phyloP scores from a whole-genome alignment of 164 flowering plant species.

The Dillenia turbinata region DNA sequence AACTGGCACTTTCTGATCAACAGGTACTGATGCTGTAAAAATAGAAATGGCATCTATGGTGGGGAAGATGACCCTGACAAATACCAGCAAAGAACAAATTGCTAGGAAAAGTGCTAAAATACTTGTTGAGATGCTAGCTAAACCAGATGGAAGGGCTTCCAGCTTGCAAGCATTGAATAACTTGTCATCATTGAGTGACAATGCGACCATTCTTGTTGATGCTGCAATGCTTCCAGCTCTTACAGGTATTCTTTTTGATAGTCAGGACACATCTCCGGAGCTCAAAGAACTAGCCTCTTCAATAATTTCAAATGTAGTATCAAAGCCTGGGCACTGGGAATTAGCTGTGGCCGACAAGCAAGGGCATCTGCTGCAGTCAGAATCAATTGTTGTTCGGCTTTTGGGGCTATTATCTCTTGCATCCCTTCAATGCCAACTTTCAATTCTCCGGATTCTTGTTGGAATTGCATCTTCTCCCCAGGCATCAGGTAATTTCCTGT shows the following conservation, averaged over 20 bases:
- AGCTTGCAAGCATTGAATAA: conserved; percentile 52
- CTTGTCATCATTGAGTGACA: conserved; percentile 50
- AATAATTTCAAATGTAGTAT: conserved; percentile 34
- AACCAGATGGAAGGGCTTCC: conserved; percentile 31
- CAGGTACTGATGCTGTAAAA: conserved; percentile 47
- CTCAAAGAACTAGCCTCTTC: conserved; percentile 31
- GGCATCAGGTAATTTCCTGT: conserved; percentile 44
- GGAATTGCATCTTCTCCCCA: conserved; percentile 62
- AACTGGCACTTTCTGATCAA: neutral
- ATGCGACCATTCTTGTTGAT: conserved; percentile 54
- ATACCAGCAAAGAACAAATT: conserved; percentile 45
- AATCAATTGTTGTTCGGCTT: conserved; percentile 28
- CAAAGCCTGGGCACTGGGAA: conserved; percentile 61
- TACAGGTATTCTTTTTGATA: conserved; percentile 30
- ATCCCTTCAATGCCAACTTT: conserved; percentile 37
- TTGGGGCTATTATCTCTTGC: conserved; percentile 29
- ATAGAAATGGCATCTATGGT: conserved; percentile 50
- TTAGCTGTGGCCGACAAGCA: conserved; percentile 36
- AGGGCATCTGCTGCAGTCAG: conserved; percentile 48
- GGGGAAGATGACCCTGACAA: conserved; percentile 50
- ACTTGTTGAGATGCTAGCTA: conserved; percentile 42
- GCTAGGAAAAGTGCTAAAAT: conserved; percentile 40
- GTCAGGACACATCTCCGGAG: conserved; percentile 12
- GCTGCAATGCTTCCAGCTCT: conserved; percentile 42
- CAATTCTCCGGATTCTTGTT: conserved; percentile 41